These are phyloP conservation scores for Dichomitus squalens DNA, from an alignment of 1,284 basidiomycete species.

Conservation along the genomic window DNA sequence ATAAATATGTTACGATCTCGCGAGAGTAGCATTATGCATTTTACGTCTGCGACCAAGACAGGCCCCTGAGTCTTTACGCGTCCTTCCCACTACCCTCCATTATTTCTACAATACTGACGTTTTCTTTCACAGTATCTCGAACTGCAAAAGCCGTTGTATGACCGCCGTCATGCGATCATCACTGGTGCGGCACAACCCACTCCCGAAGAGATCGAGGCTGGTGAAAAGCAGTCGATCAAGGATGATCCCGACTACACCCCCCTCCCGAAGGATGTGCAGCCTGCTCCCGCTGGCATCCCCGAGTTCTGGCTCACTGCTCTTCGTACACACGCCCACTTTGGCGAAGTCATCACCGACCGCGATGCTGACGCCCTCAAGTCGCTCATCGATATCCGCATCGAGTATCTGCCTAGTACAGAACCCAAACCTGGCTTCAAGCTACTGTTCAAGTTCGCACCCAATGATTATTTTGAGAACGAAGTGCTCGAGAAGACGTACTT, in stretches of 20 bases:
- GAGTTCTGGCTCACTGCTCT: conserved; percentile 99
- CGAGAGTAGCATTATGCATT: not conserved
- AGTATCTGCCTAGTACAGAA: conserved; percentile 65
- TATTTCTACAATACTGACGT: not conserved
- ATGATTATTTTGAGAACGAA: conserved; percentile 89
- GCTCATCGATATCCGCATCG: conserved; percentile 69
- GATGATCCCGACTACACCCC: conserved; percentile 68
- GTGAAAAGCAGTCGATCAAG: conserved; percentile 69
- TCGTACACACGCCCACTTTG: conserved; percentile 87
- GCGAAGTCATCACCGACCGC: conserved; percentile 91
- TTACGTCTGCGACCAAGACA: not conserved
- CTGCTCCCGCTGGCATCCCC: conserved; percentile 70
- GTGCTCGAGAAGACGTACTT: conserved; percentile 92
- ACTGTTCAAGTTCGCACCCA: conserved; percentile 79
- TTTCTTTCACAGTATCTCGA: conserved; percentile 69
- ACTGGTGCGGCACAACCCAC: conserved; percentile 79
- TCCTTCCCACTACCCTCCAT: not conserved
- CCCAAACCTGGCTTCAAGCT: conserved; percentile 91
- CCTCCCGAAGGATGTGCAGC: conserved; percentile 49
- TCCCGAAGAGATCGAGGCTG: conserved; percentile 81
- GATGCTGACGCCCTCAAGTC: conserved; percentile 80
- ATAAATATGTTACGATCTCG: not conserved
- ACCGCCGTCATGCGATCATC: conserved; percentile 86
- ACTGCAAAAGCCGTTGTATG: conserved; percentile 86
- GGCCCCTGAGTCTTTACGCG: not conserved